Conservation (phyloP, 139 green algal species). For the Volvox africanus region DNA sequence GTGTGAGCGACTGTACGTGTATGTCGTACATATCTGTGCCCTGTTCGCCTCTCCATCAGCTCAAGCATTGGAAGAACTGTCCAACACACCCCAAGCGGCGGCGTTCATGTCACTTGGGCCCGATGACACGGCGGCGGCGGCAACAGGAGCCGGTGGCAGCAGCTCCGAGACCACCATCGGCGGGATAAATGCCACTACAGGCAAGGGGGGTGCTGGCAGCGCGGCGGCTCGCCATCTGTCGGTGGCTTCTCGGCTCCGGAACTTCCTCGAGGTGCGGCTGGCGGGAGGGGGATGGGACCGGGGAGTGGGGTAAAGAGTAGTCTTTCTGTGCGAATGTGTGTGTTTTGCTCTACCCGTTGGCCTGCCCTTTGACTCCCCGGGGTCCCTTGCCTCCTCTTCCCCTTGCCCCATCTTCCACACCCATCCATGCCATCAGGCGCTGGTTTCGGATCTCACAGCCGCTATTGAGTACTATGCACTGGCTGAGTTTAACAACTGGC, state of each 20-base stretch:
- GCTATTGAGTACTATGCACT: conserved; percentile 72
- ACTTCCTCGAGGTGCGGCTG: conserved; percentile 37
- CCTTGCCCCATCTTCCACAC: too few relatives aligned
- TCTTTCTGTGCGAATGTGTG: too few relatives aligned
- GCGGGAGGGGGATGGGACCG: background rate
- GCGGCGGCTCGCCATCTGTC: background rate
- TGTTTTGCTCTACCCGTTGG: too few relatives aligned
- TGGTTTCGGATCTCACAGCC: conserved; percentile 51
- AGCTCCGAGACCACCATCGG: background rate
- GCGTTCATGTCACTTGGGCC: background rate
- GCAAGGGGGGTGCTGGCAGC: background rate
- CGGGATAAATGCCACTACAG: background rate
- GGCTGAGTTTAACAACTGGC: conserved; percentile 83
- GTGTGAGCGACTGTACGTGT: too few relatives aligned
- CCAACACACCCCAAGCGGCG: background rate
- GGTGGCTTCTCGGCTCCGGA: background rate
- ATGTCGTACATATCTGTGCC: background rate
- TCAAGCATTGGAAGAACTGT: background rate
- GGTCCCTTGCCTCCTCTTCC: too few relatives aligned
- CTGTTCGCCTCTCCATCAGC: background rate
- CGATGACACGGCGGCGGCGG: background rate
- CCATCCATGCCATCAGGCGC: background rate
- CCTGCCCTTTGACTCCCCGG: too few relatives aligned
- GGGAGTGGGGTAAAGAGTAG: too few relatives aligned
- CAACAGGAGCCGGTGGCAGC: background rate